Evolutionary conservation across 192 early-diverging fungal genomes (phyloP).

Genomic region (Entophlyctis luteolus): DNA sequence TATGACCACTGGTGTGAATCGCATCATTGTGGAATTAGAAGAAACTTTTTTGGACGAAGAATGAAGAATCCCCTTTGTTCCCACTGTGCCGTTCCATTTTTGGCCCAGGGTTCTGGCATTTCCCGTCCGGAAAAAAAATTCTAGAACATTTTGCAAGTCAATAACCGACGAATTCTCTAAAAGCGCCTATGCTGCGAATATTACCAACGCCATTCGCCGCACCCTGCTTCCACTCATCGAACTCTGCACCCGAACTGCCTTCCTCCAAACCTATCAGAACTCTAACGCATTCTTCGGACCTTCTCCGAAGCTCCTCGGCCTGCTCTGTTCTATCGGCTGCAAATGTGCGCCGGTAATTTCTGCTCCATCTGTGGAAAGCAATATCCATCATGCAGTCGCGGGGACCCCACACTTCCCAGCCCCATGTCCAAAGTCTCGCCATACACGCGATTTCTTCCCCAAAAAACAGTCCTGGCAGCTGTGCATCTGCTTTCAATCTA

Average conservation of each 20-base stretch:
- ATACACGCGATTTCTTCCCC: slow-evolving; percentile 24
- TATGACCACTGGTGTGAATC: neutral
- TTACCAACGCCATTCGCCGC: neutral
- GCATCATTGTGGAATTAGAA: no score
- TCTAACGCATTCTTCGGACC: neutral
- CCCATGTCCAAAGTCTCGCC: slow-evolving; percentile 12
- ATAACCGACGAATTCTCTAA: no score
- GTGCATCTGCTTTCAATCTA: neutral
- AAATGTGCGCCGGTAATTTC: slow-evolving; percentile 24
- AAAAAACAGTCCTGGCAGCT: slow-evolving; percentile 27
- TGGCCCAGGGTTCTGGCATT: no score
- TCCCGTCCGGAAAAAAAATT: no score
- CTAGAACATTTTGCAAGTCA: no score
- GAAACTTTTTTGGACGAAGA: no score
- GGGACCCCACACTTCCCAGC: slow-evolving; percentile 24
- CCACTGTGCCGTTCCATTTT: no score
- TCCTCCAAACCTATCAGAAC: neutral
- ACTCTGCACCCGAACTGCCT: neutral
- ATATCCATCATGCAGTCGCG: slow-evolving; percentile 1
- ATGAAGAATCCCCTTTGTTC: no score
- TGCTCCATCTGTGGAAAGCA: slow-evolving; percentile 24
- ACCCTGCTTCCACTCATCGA: neutral
- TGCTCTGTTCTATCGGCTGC: neutral
- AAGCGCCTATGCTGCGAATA: neutral
- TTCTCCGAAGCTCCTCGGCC: neutral